A percentile compares a stretch with the other conserved stretches of the same genome.
These are phyloP conservation scores for Ophiocordyceps robertsii DNA, from an alignment of 2,329 filamentous ascomycete genomes.

Conservation along the genomic window DNA sequence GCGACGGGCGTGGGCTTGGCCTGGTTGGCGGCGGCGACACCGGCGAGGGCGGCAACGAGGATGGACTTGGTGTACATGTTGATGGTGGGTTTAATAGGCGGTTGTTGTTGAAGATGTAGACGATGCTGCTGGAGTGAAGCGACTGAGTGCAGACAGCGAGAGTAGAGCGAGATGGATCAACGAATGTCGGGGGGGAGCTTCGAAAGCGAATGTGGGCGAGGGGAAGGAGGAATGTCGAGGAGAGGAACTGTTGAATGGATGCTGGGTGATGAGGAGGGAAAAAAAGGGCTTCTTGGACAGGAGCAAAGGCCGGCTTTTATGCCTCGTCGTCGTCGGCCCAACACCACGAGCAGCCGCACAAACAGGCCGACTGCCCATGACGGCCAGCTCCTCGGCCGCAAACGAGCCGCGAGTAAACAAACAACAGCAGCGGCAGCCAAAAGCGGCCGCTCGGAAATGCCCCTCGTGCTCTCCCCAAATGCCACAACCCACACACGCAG, in stretches of 20 bases:
- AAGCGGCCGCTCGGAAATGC: too few species aligned
- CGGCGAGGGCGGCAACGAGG: conserved; percentile 10
- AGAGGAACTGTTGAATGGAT: not conserved
- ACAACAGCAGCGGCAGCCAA: too few species aligned
- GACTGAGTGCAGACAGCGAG: not conserved
- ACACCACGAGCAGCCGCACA: too few species aligned
- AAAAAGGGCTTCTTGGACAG: not conserved
- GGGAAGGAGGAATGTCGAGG: not conserved
- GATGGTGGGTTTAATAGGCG: not conserved
- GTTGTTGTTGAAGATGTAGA: not conserved
- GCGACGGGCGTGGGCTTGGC: not conserved
- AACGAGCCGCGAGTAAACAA: too few species aligned
- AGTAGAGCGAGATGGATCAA: not conserved
- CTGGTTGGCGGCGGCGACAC: conserved; percentile 7
- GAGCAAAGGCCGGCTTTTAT: too few species aligned
- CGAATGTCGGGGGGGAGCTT: not conserved
- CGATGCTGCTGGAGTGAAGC: not conserved
- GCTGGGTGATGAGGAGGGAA: not conserved
- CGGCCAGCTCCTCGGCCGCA: too few species aligned
- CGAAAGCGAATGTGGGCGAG: not conserved
- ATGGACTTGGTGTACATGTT: conserved; percentile 11
- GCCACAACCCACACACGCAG: too few species aligned
- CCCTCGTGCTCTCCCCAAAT: too few species aligned
- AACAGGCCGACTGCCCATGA: too few species aligned
- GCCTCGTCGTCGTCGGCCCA: too few species aligned